These are phyloP conservation scores for Coniosporium apollinis DNA, from an alignment of 495 filamentous ascomycete species.

Conservation along the genomic window DNA sequence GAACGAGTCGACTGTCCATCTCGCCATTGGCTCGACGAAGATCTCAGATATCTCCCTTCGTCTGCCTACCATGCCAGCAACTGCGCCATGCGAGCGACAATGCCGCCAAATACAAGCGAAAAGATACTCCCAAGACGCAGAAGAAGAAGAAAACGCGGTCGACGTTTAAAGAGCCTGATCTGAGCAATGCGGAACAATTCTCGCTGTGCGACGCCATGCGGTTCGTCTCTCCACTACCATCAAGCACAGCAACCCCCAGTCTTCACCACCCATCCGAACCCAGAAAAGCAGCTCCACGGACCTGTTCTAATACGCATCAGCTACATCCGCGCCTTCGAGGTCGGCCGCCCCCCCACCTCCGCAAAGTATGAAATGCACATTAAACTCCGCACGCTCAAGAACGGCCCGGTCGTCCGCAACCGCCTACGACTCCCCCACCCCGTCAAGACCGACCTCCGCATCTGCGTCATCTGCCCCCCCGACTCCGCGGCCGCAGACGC, in stretches of 20 bases:
- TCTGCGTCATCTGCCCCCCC: conserved; percentile 76
- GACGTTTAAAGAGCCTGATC: conserved; percentile 42
- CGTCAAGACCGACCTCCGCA: conserved; percentile 66
- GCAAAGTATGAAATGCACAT: conserved; percentile 81
- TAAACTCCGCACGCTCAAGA: conserved; percentile 60
- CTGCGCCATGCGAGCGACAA: conserved; percentile 13
- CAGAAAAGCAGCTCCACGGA: not conserved
- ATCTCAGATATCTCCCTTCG: too few species aligned
- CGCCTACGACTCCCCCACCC: conserved; percentile 78
- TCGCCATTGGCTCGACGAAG: too few species aligned
- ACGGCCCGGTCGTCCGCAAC: conserved; percentile 70
- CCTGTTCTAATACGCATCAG: conserved; percentile 25
- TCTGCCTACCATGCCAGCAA: too few species aligned
- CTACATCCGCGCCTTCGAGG: conserved; percentile 82
- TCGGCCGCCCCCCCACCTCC: conserved; percentile 52
- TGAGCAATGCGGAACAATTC: conserved; percentile 49
- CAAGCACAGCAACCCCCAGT: not conserved
- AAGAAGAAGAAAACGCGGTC: conserved; percentile 49
- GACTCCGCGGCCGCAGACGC: conserved; percentile 49
- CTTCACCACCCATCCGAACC: not conserved
- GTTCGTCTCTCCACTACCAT: conserved; percentile 28
- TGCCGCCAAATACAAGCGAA: conserved; percentile 16
- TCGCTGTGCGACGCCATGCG: conserved; percentile 86
- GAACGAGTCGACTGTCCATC: too few species aligned
- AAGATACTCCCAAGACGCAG: conserved; percentile 16